These are phyloP conservation scores for Globisporangium nagaii DNA, from an alignment of 352 stramenopile species.

Conservation along the genomic window DNA sequence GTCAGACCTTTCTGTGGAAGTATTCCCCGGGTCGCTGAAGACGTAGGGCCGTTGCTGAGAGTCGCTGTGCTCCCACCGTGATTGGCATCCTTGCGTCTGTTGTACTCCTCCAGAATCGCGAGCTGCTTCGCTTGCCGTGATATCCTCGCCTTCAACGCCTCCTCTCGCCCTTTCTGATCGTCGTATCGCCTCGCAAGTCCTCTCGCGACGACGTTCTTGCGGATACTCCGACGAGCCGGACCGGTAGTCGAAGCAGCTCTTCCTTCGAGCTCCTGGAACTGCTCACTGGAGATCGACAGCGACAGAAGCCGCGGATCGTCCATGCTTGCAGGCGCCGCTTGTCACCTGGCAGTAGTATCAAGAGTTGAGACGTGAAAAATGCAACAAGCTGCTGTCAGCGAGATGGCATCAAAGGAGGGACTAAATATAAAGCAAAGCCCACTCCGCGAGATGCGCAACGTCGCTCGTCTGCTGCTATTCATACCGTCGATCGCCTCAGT, in stretches of 20 bases:
- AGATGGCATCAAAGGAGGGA: background rate
- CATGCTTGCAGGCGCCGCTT: background rate
- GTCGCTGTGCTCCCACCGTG: background rate
- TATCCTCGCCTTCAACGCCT: slow-evolving; percentile 16
- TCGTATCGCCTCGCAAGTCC: slow-evolving; percentile 23
- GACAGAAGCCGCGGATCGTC: background rate
- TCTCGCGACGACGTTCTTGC: slow-evolving; percentile 24
- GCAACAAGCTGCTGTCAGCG: background rate
- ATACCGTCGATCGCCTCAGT: no score
- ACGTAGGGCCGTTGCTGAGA: background rate
- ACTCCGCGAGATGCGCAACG: no score
- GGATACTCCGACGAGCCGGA: slow-evolving; percentile 13
- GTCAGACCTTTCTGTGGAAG: slow-evolving; percentile 11
- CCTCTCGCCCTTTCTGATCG: slow-evolving; percentile 25
- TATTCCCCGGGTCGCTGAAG: slow-evolving; percentile 7
- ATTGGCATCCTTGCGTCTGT: slow-evolving; percentile 10
- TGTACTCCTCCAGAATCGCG: slow-evolving; percentile 24
- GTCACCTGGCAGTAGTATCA: background rate
- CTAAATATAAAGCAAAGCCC: background rate
- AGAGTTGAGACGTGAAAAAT: background rate
- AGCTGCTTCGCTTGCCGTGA: slow-evolving; percentile 20
- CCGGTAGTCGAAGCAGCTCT: background rate
- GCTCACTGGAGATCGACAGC: slow-evolving; percentile 1
- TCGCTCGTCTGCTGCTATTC: no score
- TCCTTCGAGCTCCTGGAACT: background rate